Percentiles rank a stretch among this genome's conserved stretches.
Conservation (phyloP, 2,329 filamentous ascomycete species). For the Xylaria digitata region DNA sequence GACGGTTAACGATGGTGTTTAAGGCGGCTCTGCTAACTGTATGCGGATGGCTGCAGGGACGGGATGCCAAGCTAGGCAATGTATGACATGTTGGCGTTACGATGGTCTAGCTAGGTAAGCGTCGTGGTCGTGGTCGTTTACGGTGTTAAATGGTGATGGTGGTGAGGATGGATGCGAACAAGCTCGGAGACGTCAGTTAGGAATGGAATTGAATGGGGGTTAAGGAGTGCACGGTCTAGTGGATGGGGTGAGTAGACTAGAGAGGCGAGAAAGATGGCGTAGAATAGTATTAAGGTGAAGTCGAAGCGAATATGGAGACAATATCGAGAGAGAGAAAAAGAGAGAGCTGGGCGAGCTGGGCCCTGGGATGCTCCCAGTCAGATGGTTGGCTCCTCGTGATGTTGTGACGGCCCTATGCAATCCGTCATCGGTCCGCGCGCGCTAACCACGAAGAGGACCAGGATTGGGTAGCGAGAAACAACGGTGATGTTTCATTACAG, state of each 20-base stretch:
- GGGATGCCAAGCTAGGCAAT: constrained; percentile 45
- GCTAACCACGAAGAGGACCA: constrained; percentile 33
- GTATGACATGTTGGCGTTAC: constrained; percentile 43
- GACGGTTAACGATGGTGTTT: constrained; percentile 30
- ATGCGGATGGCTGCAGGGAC: constrained; percentile 49
- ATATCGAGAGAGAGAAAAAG: constrained; percentile 16
- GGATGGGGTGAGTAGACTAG: constrained; percentile 5
- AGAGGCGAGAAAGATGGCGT: constrained; percentile 12
- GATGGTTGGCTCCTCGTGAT: constrained; percentile 49
- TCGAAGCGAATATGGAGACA: constrained; percentile 25
- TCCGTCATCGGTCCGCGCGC: constrained; percentile 50
- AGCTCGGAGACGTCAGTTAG: constrained; percentile 9
- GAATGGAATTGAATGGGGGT: constrained; percentile 8
- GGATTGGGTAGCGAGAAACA: constrained; percentile 36
- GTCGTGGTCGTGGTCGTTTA: neutral
- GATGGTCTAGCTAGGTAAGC: constrained; percentile 18
- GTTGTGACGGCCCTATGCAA: constrained; percentile 45
- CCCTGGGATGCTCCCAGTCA: constrained; percentile 41
- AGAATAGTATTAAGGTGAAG: constrained; percentile 18
- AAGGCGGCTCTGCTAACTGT: constrained; percentile 50
- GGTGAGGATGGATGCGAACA: constrained; percentile 23
- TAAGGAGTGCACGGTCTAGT: constrained; percentile 9
- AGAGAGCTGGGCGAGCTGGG: constrained; percentile 21
- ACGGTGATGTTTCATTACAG: constrained; percentile 1
- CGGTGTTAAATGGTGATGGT: neutral